These are phyloP conservation scores for Diplodia intermedia DNA, from an alignment of 2,329 filamentous ascomycete species.

Conservation along the genomic window DNA sequence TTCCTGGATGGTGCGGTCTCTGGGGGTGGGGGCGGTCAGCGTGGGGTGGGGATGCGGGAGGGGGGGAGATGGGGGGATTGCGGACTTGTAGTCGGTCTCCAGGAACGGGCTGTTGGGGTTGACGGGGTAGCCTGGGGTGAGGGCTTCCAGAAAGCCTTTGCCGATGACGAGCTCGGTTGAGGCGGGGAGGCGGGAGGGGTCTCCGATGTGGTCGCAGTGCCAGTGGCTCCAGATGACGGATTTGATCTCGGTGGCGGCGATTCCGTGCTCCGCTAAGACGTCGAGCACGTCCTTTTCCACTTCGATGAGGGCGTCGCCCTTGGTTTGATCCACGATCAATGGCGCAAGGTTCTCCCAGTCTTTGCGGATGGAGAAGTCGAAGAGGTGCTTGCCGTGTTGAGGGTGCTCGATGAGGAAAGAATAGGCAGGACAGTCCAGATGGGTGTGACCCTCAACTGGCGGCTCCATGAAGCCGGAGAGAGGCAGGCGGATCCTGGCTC, in stretches of 20 bases:
- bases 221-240: slow-evolving; percentile 25
- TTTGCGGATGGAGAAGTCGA: slow-evolving; percentile 47
- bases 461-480: slow-evolving; percentile 6
- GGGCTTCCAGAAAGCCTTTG: background rate
- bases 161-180: slow-evolving; percentile 9
- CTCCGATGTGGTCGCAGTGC: slow-evolving; percentile 16
- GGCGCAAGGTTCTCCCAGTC: slow-evolving; percentile 51
- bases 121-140: slow-evolving; percentile 10
- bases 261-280: slow-evolving; percentile 35
- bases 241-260: slow-evolving; percentile 2
- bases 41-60: no score
- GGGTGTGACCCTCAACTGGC: slow-evolving; percentile 9
- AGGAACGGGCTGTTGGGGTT: slow-evolving; percentile 9
- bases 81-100: slow-evolving; percentile 17
- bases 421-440: slow-evolving; percentile 1
- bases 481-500: slow-evolving; percentile 10
- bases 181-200: background rate
- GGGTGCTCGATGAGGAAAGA: slow-evolving; percentile 25
- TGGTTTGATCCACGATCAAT: slow-evolving; percentile 34
- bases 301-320: slow-evolving; percentile 46
- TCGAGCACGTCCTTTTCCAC: slow-evolving; percentile 49
- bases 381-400: slow-evolving; percentile 3
- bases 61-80: no score
- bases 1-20: slow-evolving; percentile 39
- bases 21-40: slow-evolving; percentile 7